These are phyloP conservation scores for Russula sp. DNA, from an alignment of 768 basidiomycete species.

Conservation along the genomic window DNA sequence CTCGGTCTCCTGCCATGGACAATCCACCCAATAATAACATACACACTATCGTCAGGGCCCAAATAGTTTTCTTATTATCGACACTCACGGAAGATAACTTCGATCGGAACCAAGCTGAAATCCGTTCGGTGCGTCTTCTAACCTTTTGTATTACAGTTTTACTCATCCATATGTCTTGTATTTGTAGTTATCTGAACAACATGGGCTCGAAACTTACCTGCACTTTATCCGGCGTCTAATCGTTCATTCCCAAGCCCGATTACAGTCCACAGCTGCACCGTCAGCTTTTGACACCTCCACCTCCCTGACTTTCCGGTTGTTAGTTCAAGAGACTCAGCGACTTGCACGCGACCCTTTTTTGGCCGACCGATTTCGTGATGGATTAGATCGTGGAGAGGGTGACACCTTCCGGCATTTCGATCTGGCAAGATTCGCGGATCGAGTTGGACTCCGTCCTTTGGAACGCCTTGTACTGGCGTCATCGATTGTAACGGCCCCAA, in stretches of 20 bases:
- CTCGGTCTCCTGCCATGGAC: conserved; percentile 74
- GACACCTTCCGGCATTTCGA: conserved; percentile 80
- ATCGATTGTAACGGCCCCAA: conserved; percentile 59
- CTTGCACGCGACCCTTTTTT: conserved; percentile 86
- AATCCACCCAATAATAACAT: conserved; percentile 78
- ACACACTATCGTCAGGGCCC: conserved; percentile 90
- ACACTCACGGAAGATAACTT: conserved; percentile 97
- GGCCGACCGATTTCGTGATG: conserved; percentile 85
- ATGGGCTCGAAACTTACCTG: conserved; percentile 94
- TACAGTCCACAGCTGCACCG: conserved; percentile 50
- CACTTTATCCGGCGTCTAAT: conserved; percentile 97
- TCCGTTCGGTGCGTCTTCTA: conserved; percentile 72
- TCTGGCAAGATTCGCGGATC: conserved; percentile 74
- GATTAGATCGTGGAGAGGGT: conserved; percentile 81
- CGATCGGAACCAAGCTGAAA: conserved; percentile 88
- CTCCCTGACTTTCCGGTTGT: conserved; percentile 73
- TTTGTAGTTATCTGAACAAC: conserved; percentile 85
- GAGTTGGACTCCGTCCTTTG: conserved; percentile 70
- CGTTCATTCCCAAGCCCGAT: conserved; percentile 72
- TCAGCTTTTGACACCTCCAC: conserved; percentile 68
- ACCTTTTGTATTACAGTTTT: conserved; percentile 18
- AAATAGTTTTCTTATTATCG: conserved; percentile 95
- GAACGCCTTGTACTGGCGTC: conserved; percentile 74
- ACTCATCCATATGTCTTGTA: conserved; percentile 11
- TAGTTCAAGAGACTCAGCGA: conserved; percentile 82